phyloP scores from a whole-genome alignment of 2,329 filamentous ascomycete genomes.

The Magnaporthiopsis incrustans region DNA sequence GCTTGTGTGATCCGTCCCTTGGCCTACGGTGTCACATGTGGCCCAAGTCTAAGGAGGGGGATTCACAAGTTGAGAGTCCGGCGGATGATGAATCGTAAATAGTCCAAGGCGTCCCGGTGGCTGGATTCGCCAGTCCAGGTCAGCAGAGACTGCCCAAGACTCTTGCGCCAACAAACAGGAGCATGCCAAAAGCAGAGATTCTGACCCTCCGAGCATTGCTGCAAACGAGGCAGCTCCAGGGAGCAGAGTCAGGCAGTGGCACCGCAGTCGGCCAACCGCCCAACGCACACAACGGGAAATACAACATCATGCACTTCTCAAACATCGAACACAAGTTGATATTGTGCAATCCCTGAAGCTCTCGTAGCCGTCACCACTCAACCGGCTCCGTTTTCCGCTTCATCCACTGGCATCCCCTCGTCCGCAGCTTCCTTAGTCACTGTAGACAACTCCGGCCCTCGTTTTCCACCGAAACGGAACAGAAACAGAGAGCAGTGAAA shows the following conservation, averaged over 20 bases:
- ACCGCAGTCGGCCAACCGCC: neutral
- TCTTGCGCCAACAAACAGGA: neutral
- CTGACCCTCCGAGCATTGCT: no score
- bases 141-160: neutral
- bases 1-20: no score
- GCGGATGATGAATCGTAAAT: no score
- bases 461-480: neutral
- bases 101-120: no score
- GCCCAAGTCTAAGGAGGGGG: no score
- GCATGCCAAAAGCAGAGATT: neutral
- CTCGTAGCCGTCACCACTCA: neutral
- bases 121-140: neutral
- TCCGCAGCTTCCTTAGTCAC: neutral
- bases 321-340: neutral
- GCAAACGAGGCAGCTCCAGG: neutral
- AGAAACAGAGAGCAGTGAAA: neutral
- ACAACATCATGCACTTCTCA: neutral
- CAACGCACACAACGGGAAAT: neutral
- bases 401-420: neutral
- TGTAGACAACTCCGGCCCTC: neutral
- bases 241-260: no score
- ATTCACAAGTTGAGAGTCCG: no score
- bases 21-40: no score
- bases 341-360: neutral
- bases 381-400: neutral